phyloP scores from a whole-genome alignment of 371 early-diverging fungal genomes.

The Lichtheimia hyalospora region DNA sequence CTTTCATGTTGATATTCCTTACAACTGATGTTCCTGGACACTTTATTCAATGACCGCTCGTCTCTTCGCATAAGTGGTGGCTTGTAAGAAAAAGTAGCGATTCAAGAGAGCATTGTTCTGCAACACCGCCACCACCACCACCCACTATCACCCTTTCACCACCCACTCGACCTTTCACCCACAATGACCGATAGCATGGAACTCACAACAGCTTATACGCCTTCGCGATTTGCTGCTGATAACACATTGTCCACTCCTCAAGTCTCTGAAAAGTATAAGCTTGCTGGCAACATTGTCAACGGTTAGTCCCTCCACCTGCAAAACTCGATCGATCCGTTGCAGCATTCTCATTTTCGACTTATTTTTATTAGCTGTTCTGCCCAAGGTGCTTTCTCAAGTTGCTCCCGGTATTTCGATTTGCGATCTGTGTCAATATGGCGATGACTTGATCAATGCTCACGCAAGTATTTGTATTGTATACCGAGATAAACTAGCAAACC shows the following conservation, averaged over 20 bases:
- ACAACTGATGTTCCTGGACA: too few species aligned
- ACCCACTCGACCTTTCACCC: neutral
- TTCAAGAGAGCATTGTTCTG: neutral
- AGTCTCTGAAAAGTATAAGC: conserved; percentile 81
- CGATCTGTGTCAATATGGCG: conserved; percentile 84
- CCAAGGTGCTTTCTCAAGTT: conserved; percentile 55
- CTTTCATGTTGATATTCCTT: too few species aligned
- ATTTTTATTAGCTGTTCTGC: conserved; percentile 29
- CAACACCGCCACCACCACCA: neutral
- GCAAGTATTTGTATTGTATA: conserved; percentile 31
- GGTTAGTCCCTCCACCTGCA: conserved; percentile 31
- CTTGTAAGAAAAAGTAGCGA: conserved; percentile 1
- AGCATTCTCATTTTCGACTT: neutral
- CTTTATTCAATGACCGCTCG: neutral
- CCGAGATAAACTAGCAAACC: too few species aligned
- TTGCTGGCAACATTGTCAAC: conserved; percentile 81
- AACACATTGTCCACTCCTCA: conserved; percentile 60
- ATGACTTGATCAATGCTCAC: conserved; percentile 69
- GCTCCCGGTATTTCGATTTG: conserved; percentile 63
- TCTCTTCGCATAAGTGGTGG: neutral
- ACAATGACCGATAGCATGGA: conserved; percentile 3
- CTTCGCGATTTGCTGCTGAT: conserved; percentile 61
- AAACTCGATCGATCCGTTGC: neutral
- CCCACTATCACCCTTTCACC: neutral
- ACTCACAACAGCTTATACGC: conserved; percentile 26